Evolutionary conservation across 345 rosid genomes (phyloP), one percentile per base, ranked within the genome.

Genomic region (Murraya paniculata): DNA sequence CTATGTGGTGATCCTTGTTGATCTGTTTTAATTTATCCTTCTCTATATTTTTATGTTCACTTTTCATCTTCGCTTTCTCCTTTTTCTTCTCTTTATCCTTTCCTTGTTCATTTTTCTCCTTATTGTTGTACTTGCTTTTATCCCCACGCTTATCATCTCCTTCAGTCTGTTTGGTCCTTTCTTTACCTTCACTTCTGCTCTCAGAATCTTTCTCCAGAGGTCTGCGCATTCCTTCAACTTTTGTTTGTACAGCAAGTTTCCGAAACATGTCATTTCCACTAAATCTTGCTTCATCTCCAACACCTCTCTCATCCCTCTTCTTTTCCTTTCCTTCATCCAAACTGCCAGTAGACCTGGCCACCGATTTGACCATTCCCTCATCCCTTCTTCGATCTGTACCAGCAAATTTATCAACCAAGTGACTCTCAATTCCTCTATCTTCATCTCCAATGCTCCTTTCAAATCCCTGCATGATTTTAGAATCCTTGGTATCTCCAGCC

Each of bases 361-460:
- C 69, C 71, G 72, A 48, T 38, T 71, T 79, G 68, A 80, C 77
- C 72, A 72, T 71, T 74, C 79, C 86, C 78, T 83, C 87, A 30
- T 81, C 86, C 77, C 76, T 87, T 74, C 75, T 83, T 9, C n/a
- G 58, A 18, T 83, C 84, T 16, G 71, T 18, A 57, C 66, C 82
- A 28, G 38, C 48, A 77, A 75, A 58, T 75, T 82, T 89, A 66
- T 82, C 87, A 58, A 64, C 84, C 77, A 35, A 28, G 74, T 76
- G 82, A 53, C 30, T 82, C 66, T 73, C 78, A 59, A 64, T 58
- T 77, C 82, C 79, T 21, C 73, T 81, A 19, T 65, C 84, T 50
- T 81, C 92, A 81, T 79, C 87, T 79, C 84, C 80, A 50, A 82
- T 72, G 71, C 87, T 80, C 84, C 79, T 83, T 7, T 73, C 87